phyloP scores from a whole-genome alignment of 2,329 filamentous ascomycete genomes.

The Alternaria conjuncta region DNA sequence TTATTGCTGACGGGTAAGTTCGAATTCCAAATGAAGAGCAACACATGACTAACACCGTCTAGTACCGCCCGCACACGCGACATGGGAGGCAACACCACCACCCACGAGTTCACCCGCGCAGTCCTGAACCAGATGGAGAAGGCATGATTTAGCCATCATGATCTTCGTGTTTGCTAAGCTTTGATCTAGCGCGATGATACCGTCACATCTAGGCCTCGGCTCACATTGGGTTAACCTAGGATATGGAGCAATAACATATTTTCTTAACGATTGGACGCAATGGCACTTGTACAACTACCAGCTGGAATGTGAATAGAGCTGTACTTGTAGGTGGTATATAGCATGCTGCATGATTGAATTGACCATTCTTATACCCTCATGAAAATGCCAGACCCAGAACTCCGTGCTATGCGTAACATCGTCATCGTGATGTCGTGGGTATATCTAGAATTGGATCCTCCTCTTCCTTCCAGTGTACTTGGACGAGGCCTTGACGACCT shows the following conservation, averaged over 20 bases:
- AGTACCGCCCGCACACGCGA: slow-evolving; percentile 90
- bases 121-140: slow-evolving; percentile 94
- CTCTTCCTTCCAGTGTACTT: slow-evolving; percentile 95
- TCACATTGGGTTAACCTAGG: slow-evolving; percentile 10
- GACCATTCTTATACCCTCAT: slow-evolving; percentile 36
- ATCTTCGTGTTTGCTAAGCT: slow-evolving; percentile 20
- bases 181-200: slow-evolving; percentile 21
- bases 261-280: slow-evolving; percentile 33
- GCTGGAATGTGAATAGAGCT: slow-evolving; percentile 46
- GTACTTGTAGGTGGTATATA: slow-evolving; percentile 53
- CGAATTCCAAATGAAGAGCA: not conserved
- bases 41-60: slow-evolving; percentile 37
- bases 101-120: slow-evolving; percentile 92
- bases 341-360: slow-evolving; percentile 47
- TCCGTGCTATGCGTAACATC: slow-evolving; percentile 46
- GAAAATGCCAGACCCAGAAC: slow-evolving; percentile 32
- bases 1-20: slow-evolving; percentile 86
- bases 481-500: slow-evolving; percentile 87
- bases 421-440: slow-evolving; percentile 32
- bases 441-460: slow-evolving; percentile 72
- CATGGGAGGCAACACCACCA: slow-evolving; percentile 91
- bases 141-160: slow-evolving; percentile 28
- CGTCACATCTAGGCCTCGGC: slow-evolving; percentile 8
- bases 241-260: slow-evolving; percentile 14
- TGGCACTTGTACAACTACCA: slow-evolving; percentile 42